Base-by-base conservation (phyloP, 2,329 filamentous ascomycete genomes). In the Neopestalotiopsis clavispora region DNA sequence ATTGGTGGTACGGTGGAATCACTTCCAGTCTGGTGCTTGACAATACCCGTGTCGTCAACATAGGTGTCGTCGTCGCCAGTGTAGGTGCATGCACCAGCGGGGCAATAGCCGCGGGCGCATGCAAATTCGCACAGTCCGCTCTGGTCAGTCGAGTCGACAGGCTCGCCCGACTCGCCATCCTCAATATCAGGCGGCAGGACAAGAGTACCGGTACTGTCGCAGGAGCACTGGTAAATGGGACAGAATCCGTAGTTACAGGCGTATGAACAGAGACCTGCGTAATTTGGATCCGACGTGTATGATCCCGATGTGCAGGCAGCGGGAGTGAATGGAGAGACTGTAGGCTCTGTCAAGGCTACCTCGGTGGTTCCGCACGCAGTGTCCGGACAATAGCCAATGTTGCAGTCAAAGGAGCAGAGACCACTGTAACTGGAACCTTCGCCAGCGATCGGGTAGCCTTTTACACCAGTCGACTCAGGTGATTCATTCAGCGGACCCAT, bases 391-490 rank as follows among this genome's bases (percentile, higher is more conserved):
- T 32, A 63, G 12, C 60, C 60, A 42, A 32, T 32, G 38, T 38
- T 63, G 32, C 38, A 63, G 28, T 23, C 32, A 20, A 63, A 63
- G 0, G 60, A 63, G 38, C 60, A 63, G 28, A 63, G 60, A 42
- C 60, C 60, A 28, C 20, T 42, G 12, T 38, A 63, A 20, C 38
- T 63, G 10, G 30, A 23, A 23, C 34, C 60, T 5, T 42, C 38
- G 12, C 38, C 38, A 14, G 60, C 34, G 5, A 60, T 60, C 6
- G 57, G 57, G 4, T 63, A 63, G 10, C 60, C 60, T 38, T 38
- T 14, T 0, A 63, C 20, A 13, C 60, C 38, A 17, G 60, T 63
- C 20, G 60, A 30, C 4, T 38, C 38, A 10, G 60, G 60, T 32
- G 20, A 38, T 28, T 38, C 60, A 4, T 23, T 63, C 7, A 32